Evolutionary conservation across 1,139 yeast species (phyloP), one percentile per base, ranked within the genome.

Genomic region (Lipomyces yarrowii): DNA sequence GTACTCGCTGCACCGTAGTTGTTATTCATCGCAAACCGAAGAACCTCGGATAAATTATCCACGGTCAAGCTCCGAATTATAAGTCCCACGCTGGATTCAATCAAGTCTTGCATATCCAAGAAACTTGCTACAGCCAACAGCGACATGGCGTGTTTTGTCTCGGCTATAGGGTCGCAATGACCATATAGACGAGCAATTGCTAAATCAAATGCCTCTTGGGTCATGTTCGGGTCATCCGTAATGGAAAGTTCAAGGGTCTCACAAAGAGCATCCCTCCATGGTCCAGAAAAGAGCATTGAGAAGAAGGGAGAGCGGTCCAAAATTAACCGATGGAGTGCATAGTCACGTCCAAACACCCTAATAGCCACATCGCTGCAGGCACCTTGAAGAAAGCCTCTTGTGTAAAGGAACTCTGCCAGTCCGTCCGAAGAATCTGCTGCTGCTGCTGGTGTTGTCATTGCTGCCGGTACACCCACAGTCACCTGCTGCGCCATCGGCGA

Each of bases 41-140:
- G 74, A 60, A 77, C 73, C 21, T 74, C 74, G 0, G 80, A 76
- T 10, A 83, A 71, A 65, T 79, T 82, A 1, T 73, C 67, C 72
- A 80, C 77, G 46, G 71, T 70, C 71, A 83, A 71, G 30, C 72
- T 67, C 42, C 73, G 73, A 5, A 83, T 74, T 21, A 83, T 77
- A 58, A 73, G 72, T 32, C 77, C 79, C 0, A 84, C 81, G 13
- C 85, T 79, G 0, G 77, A 72, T 39, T 82, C 81, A 2, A 82
- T 84, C 18, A 82, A 74, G 15, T 81, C 82, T 1, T 79, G 78
- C 51, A 84, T 76, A 57, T 80, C 84, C 51, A 84, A 73, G 70
- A 80, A 84, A 63, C 81, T 84, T 0, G 86, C 85, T 11, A 83
- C 77, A 1, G 86, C 85, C 61, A 84, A 78, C 76, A 83, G 74